Conservation (phyloP, 225 moss, liverwort and hornwort genomes). For the Neckera pumila region DNA sequence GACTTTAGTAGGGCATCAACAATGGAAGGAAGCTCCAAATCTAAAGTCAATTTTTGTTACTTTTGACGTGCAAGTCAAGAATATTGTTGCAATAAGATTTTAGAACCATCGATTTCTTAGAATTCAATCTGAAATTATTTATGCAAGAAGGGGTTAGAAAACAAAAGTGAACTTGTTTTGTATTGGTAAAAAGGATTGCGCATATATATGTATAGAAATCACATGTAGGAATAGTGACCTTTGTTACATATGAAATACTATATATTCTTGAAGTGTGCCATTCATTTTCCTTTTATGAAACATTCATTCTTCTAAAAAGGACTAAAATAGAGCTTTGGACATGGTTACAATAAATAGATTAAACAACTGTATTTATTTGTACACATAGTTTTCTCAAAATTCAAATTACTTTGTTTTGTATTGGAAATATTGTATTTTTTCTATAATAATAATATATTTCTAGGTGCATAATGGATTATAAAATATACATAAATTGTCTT, state of each 20-base stretch:
- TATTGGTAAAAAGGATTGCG: background rate
- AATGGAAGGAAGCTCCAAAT: background rate
- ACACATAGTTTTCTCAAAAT: background rate
- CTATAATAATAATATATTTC: too few species aligned
- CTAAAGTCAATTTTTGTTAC: background rate
- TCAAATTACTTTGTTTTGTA: too few species aligned
- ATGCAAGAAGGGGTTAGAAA: background rate
- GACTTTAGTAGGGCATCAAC: rapidly evolving
- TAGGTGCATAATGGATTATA: too few species aligned
- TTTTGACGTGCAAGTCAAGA: background rate
- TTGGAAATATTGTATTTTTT: too few species aligned
- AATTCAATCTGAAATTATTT: too few species aligned
- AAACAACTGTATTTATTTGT: background rate
- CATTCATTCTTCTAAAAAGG: too few species aligned
- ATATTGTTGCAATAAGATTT: background rate
- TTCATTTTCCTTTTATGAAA: too few species aligned
- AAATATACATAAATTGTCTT: too few species aligned
- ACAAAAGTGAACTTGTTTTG: background rate
- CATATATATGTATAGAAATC: background rate
- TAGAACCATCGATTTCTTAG: rapidly evolving
- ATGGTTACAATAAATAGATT: background rate
- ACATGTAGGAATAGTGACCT: background rate
- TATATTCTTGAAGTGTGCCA: too few species aligned
- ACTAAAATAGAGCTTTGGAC: rapidly evolving
- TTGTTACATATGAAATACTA: background rate